Evolutionary conservation across 2,329 filamentous ascomycete genomes (phyloP).

Genomic region (Xylariomycetidae sp.): DNA sequence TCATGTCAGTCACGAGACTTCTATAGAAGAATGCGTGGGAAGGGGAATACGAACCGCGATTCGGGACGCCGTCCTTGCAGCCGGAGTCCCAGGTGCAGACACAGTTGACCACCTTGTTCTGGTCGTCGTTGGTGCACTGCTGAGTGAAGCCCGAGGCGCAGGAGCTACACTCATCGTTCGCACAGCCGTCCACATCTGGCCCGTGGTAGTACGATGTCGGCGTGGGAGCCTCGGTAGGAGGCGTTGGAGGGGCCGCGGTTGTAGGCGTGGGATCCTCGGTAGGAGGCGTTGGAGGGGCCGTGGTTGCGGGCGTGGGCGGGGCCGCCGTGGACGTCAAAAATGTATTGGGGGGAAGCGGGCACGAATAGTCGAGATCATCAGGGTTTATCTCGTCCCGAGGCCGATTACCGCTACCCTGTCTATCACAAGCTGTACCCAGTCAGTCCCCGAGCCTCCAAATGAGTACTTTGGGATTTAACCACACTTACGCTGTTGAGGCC

Average conservation of each 20-base stretch:
- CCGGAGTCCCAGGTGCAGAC: constrained; percentile 1
- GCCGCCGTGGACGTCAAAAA: background rate
- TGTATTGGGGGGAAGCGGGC: background rate
- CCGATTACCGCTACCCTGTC: no score
- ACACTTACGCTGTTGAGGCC: constrained; percentile 1
- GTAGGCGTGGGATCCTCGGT: no score
- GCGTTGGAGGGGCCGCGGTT: background rate
- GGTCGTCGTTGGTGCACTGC: background rate
- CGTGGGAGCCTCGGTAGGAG: background rate
- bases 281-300: background rate
- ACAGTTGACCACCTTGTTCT: background rate
- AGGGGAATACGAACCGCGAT: background rate
- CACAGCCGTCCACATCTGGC: constrained; percentile 1
- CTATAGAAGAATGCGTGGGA: background rate
- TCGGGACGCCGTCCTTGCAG: background rate
- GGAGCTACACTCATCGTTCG: constrained; percentile 1
- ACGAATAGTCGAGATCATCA: no score
- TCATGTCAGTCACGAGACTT: background rate
- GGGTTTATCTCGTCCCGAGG: no score
- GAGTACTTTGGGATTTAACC: no score
- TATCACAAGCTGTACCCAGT: no score
- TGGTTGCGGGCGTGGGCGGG: background rate
- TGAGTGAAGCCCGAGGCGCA: constrained; percentile 1
- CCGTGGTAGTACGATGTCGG: constrained; percentile 1
- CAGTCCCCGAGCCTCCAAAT: no score